Percentiles rank a stretch among this genome's conserved stretches.
Evolutionary conservation across 768 basidiomycete genomes (phyloP).

Genomic region (Auricularia heimuer): DNA sequence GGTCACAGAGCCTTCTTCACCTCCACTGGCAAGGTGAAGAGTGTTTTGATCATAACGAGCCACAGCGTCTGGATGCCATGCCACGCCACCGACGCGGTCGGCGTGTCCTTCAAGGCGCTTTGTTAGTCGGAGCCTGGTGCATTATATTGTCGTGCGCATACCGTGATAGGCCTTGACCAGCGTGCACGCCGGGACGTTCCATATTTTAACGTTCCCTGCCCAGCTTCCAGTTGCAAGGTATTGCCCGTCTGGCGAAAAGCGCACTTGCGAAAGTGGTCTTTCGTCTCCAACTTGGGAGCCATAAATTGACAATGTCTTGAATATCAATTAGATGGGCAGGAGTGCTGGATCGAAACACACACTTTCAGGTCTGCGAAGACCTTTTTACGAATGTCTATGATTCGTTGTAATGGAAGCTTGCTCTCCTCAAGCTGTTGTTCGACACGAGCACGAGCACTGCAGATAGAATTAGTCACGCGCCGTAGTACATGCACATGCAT

Average conservation of each 20-base stretch:
- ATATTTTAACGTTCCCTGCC: constrained; percentile 90
- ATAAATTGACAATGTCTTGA: constrained; percentile 77
- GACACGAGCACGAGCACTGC: constrained; percentile 92
- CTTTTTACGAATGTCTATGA: constrained; percentile 89
- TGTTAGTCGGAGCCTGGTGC: constrained; percentile 7
- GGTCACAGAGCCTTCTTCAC: constrained; percentile 75
- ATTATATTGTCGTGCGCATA: constrained; percentile 18
- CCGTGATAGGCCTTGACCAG: constrained; percentile 68
- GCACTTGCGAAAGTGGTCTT: constrained; percentile 84
- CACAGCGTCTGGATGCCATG: constrained; percentile 95
- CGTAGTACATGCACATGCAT: constrained; percentile 36
- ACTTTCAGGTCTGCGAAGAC: constrained; percentile 88
- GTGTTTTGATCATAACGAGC: constrained; percentile 48
- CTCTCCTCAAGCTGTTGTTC: constrained; percentile 88
- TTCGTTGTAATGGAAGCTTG: constrained; percentile 72
- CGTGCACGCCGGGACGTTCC: constrained; percentile 90
- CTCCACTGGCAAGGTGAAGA: constrained; percentile 86
- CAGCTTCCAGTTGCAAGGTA: constrained; percentile 89
- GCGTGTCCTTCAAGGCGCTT: constrained; percentile 50
- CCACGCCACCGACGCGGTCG: constrained; percentile 89
- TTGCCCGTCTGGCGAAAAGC: constrained; percentile 87
- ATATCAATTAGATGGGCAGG: background rate
- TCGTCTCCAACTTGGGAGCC: constrained; percentile 99
- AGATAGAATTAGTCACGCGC: constrained; percentile 23
- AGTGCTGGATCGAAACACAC: constrained; percentile 13